Base-by-base conservation (phyloP, 2,329 filamentous ascomycete genomes). In the Hypomyces perniciosus region DNA sequence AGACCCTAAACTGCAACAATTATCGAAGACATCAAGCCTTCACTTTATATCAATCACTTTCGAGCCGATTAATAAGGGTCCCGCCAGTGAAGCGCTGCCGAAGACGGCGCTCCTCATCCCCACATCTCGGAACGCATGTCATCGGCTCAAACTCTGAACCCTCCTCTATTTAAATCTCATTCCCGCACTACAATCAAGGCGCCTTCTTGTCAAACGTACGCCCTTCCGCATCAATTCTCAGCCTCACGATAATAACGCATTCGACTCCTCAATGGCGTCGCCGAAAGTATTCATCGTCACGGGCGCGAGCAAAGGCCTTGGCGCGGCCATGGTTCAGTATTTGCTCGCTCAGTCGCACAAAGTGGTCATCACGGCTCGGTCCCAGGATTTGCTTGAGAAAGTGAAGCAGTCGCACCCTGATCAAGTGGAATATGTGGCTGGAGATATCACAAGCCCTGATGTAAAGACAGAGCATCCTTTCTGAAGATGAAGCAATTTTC, bases 221-320 rank as follows among this genome's bases (percentile, higher is more conserved):
- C 10, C 38, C 26, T n/a, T 12, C 28, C 39, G 13, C 39, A 49
- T 33, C 31, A 28, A 26, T 33, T 8, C 48, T 20, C 48, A 55
- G 34, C 31, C 20, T 20, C 20, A 20, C 20, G 20, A 20, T 20
- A 20, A 20, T 20, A 20, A 20, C 20, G 20, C 20, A 20, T 20
- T 20, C 20, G 20, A 20, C 20, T 41, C 8, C 40, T 40, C 46
- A 40, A 66, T 54, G 50, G 76, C 79, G 70, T 47, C 72, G n/a
- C 67, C 77, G 6, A 87, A 88, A 64, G 83, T 81, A 26, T 80
- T 90, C 62, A 83, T 90, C 53, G 73, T 91, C 33, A 85, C 81
- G 3, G 82, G 82, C 30, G 81, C 81, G 13, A 84, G 80, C 65
- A 79, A 80, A 51, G 82, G 82, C 28, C 78, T 85, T 47, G 82